Evolutionary conservation across 2,329 filamentous ascomycete species (phyloP), one percentile per base, ranked within the genome.

Genomic region (Neopestalotiopsis sp.): DNA sequence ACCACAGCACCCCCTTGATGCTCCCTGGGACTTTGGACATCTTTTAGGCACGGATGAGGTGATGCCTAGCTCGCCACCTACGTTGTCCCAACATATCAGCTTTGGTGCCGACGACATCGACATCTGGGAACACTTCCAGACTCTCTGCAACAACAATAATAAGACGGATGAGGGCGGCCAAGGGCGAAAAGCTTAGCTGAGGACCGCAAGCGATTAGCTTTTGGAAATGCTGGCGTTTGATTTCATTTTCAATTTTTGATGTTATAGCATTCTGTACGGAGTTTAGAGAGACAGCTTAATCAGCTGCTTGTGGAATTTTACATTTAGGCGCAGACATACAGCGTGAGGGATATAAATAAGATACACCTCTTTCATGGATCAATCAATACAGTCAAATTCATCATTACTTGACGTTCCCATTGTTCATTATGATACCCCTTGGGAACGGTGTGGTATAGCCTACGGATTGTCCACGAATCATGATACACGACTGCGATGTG

Each of bases 51-150:
- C 84, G 1, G 86, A 88, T 62, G 76, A 78, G 34, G 74, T 80
- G 10, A 81, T 86, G 79, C 81, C 84, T 5, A 86, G 84, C 73
- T 87, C 85, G 10, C 84, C 86, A 45, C 82, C 86, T 4, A 61
- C 78, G 20, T 52, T 78, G 13, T 72, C 77, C n/a, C 70, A 74
- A 49, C 65, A 69, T 6, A 67, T 71, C 7, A 30, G 72, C 34
- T 17, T 24, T 13, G 72, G 72, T 49, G 77, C 67, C 5, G 71
- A 64, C 28, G 24, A 38, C n/a, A 34, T 20, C 9, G 69, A 70
- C 32, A 28, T 70, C 17, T 70, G 69, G 69, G 63, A 64, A 34
- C 59, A 67, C 13, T 20, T 70, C 14, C 58, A 60, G 20, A 34
- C 38, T 28, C 56, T 57, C 4, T 63, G 67, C 42, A 57, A 38